These are phyloP conservation scores for Phytophthora cryptogea DNA, from an alignment of 352 stramenopile genomes.

Conservation along the genomic window DNA sequence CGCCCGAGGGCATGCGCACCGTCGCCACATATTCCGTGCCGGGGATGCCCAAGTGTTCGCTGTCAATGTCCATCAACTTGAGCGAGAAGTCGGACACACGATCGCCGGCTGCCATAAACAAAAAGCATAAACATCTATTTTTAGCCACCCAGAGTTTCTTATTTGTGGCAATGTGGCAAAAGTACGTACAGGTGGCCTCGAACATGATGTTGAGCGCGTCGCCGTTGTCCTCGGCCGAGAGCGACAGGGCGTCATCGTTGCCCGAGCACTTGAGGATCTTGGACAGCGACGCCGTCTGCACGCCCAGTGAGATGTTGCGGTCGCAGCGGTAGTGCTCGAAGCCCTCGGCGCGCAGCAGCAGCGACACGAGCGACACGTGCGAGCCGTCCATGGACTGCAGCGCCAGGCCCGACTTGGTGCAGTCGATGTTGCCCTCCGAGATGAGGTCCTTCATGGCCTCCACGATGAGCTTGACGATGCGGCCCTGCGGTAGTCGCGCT, in stretches of 20 bases:
- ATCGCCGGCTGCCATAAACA: constrained; percentile 69
- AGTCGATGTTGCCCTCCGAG: constrained; percentile 98
- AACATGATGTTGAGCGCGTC: constrained; percentile 98
- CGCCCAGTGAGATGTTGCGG: constrained; percentile 95
- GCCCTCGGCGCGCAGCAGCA: constrained; percentile 92
- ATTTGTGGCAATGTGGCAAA: neutral
- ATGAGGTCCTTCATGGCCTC: constrained; percentile 99
- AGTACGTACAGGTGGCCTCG: constrained; percentile 90
- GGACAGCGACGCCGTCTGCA: constrained; percentile 97
- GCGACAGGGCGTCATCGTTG: constrained; percentile 97
- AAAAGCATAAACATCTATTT: neutral
- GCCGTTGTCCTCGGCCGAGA: constrained; percentile 98
- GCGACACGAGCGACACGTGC: constrained; percentile 97
- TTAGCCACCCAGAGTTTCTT: constrained; percentile 1
- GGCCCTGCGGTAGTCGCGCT: constrained; percentile 95
- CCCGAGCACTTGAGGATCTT: constrained; percentile 99
- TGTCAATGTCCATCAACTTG: constrained; percentile 99
- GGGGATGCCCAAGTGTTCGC: constrained; percentile 98
- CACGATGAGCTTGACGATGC: constrained; percentile 99
- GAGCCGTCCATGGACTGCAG: constrained; percentile 99
- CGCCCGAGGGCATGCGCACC: constrained; percentile 93
- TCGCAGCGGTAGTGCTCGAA: constrained; percentile 99
- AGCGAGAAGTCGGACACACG: constrained; percentile 97
- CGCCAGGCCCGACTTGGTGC: constrained; percentile 91
- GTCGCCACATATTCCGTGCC: constrained; percentile 98